Evolutionary conservation across 1,284 basidiomycete genomes (phyloP).

Genomic region (Melampsora americana): DNA sequence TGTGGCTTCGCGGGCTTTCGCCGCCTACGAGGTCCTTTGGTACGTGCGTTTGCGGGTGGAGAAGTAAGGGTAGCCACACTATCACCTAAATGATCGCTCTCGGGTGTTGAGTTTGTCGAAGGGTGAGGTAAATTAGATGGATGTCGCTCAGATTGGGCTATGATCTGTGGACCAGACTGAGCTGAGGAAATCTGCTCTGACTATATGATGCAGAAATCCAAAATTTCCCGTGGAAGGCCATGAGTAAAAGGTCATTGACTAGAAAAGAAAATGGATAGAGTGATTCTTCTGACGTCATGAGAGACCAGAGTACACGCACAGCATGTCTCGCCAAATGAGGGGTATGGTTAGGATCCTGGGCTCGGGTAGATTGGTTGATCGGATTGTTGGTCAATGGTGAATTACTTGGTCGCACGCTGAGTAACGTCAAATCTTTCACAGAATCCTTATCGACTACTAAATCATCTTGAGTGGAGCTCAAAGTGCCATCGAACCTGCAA

Average conservation of each 20-base stretch:
- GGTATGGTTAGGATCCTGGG: not conserved
- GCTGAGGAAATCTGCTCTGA: too few relatives aligned
- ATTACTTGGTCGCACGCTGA: slow-evolving; percentile 15
- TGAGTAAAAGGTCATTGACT: not conserved
- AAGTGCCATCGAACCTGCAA: slow-evolving; percentile 22
- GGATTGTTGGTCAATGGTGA: not conserved
- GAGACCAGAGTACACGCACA: too few relatives aligned
- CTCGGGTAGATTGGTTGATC: not conserved
- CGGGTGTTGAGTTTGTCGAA: too few relatives aligned
- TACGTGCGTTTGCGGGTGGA: too few relatives aligned
- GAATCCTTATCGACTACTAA: slow-evolving; percentile 35
- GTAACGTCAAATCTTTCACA: slow-evolving; percentile 32
- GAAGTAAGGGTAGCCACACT: too few relatives aligned
- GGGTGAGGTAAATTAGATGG: not conserved
- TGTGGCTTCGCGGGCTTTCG: not conserved
- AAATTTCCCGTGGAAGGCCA: not conserved
- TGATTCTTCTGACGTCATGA: too few relatives aligned
- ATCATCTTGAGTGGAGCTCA: slow-evolving; percentile 15
- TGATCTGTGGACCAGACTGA: not conserved
- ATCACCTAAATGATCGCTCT: not conserved
- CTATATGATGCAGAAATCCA: not conserved
- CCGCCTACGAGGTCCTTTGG: too few relatives aligned
- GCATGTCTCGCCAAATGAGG: not conserved
- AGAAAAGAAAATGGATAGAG: not conserved
- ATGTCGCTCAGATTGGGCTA: not conserved